phyloP scores from a whole-genome alignment of 108 stramenopile species.

The Asterionellopsis glacialis region DNA sequence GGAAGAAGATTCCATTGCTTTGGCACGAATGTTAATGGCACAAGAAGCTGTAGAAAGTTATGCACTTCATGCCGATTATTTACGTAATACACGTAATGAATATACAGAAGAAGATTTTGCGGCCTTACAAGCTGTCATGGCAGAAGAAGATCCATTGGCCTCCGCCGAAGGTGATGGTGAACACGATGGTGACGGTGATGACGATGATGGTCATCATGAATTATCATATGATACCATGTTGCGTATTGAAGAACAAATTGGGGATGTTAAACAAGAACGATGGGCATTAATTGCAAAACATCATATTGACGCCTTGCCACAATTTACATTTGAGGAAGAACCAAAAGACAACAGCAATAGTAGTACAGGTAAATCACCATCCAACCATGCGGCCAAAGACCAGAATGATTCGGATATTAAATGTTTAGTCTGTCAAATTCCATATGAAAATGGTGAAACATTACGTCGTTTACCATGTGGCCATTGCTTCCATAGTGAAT shows the following conservation, averaged over 20 bases:
- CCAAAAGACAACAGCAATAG: too few species aligned
- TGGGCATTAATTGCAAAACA: slow-evolving; percentile 59
- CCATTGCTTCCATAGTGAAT: slow-evolving; percentile 87
- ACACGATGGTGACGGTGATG: slow-evolving; percentile 17
- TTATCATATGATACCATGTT: slow-evolving; percentile 70
- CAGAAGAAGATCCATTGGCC: slow-evolving; percentile 49
- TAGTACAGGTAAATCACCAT: too few species aligned
- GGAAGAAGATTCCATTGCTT: slow-evolving; percentile 71
- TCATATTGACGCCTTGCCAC: slow-evolving; percentile 54
- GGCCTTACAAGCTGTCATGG: slow-evolving; percentile 70
- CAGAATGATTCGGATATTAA: slow-evolving; percentile 70
- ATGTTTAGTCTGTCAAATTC: slow-evolving; percentile 88
- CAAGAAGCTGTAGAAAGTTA: slow-evolving; percentile 89
- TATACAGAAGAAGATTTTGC: slow-evolving; percentile 76
- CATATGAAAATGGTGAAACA: slow-evolving; percentile 70
- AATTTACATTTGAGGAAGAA: slow-evolving; percentile 26
- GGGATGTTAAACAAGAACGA: slow-evolving; percentile 83
- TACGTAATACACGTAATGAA: slow-evolving; percentile 57
- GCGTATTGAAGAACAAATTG: slow-evolving; percentile 69
- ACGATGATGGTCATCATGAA: slow-evolving; percentile 12
- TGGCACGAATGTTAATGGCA: slow-evolving; percentile 84
- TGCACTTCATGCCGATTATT: slow-evolving; percentile 34
- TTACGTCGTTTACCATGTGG: slow-evolving; percentile 72
- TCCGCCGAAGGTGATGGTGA: slow-evolving; percentile 24
- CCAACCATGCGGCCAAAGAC: slow-evolving; percentile 32